Percentiles rank a stretch among this genome's conserved stretches.
Evolutionary conservation across 1,284 basidiomycete genomes (phyloP).

Genomic region (Ganoderma boninense): DNA sequence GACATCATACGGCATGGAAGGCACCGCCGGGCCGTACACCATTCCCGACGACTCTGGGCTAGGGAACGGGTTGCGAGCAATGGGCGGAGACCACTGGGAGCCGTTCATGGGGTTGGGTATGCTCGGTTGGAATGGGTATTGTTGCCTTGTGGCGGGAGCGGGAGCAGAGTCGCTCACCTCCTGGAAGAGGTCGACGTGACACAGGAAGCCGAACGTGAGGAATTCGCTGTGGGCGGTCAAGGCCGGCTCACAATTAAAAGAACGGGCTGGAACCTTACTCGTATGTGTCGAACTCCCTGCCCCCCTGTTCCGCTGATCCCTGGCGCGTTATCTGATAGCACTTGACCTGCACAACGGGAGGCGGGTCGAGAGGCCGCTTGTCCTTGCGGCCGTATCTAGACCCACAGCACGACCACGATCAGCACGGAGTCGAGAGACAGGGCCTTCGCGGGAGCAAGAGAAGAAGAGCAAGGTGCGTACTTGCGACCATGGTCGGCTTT

Average conservation of each 20-base stretch:
- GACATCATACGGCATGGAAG: background rate
- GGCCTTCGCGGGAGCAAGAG: background rate
- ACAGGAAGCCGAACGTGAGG: constrained; percentile 59
- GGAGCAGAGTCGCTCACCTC: constrained; percentile 21
- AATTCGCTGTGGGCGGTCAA: constrained; percentile 7
- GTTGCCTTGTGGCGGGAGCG: background rate
- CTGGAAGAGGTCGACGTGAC: constrained; percentile 70
- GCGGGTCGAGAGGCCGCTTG: constrained; percentile 52
- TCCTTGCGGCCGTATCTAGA: constrained; percentile 49
- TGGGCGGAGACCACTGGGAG: background rate
- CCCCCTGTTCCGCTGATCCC: constrained; percentile 39
- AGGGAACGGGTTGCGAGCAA: background rate
- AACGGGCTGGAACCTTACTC: constrained; percentile 43
- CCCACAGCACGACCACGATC: background rate
- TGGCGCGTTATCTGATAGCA: constrained; percentile 38
- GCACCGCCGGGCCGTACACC: background rate
- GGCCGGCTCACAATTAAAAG: background rate
- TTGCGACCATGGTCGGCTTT: constrained; percentile 32
- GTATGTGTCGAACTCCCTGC: constrained; percentile 47
- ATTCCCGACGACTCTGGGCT: background rate
- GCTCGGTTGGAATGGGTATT: background rate
- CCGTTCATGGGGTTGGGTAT: background rate
- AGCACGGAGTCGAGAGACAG: background rate
- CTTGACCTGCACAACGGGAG: constrained; percentile 49
- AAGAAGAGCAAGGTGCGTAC: constrained; percentile 13